These are phyloP conservation scores for Cutaneotrichosporon sp. DNA, from an alignment of 1,284 basidiomycete species.

Conservation along the genomic window DNA sequence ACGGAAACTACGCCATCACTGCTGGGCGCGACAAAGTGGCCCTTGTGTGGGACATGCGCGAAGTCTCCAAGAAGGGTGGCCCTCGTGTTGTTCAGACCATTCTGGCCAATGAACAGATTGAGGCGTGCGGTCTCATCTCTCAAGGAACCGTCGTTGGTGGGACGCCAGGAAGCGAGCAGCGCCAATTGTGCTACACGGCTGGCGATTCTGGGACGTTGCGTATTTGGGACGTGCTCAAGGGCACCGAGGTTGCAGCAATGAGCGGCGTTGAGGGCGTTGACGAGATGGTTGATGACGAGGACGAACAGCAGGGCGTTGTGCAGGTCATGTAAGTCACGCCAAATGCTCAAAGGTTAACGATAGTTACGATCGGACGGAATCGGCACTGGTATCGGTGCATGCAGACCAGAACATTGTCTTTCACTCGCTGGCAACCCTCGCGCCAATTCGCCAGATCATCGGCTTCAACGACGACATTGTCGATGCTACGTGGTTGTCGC, in stretches of 20 bases:
- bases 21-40: slow-evolving; percentile 87
- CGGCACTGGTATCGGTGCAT: slow-evolving; percentile 78
- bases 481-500: slow-evolving; percentile 67
- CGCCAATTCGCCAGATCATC: slow-evolving; percentile 75
- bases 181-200: slow-evolving; percentile 71
- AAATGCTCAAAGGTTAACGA: slow-evolving; percentile 21
- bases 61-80: slow-evolving; percentile 41
- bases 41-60: slow-evolving; percentile 73
- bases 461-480: slow-evolving; percentile 99
- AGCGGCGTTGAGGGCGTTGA: slow-evolving; percentile 50
- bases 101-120: slow-evolving; percentile 78
- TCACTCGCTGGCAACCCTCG: slow-evolving; percentile 62
- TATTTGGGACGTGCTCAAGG: slow-evolving; percentile 73
- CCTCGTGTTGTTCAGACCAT: slow-evolving; percentile 77
- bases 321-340: slow-evolving; percentile 25
- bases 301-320: slow-evolving; percentile 57
- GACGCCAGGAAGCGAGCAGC: slow-evolving; percentile 20
- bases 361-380: slow-evolving; percentile 64
- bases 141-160: slow-evolving; percentile 45
- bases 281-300: slow-evolving; percentile 56
- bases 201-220: slow-evolving; percentile 79
- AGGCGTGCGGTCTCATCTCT: slow-evolving; percentile 64
- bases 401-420: slow-evolving; percentile 96
- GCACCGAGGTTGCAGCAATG: slow-evolving; percentile 60
- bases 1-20: slow-evolving; percentile 79